These are phyloP conservation scores for Coemansia sp. DNA, from an alignment of 192 early-diverging fungal species.

Conservation along the genomic window DNA sequence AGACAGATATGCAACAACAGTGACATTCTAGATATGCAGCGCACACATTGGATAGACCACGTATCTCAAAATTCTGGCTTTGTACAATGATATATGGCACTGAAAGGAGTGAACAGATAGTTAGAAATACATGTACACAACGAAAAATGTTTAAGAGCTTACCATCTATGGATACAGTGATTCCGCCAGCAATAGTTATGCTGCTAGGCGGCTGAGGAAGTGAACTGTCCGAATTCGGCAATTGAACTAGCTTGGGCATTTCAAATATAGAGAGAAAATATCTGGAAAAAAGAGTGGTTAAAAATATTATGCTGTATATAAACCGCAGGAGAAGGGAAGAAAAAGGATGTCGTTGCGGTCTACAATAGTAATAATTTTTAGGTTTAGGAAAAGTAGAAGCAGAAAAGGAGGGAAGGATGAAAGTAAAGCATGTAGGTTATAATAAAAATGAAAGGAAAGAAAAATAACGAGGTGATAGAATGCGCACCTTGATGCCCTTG, in stretches of 20 bases:
- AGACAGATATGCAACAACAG: not conserved
- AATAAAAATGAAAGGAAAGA: slow-evolving; percentile 5
- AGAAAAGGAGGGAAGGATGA: slow-evolving; percentile 4
- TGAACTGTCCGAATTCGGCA: slow-evolving; percentile 43
- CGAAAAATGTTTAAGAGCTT: slow-evolving; percentile 15
- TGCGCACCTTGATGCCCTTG: not conserved
- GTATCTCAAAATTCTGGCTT: slow-evolving; percentile 2
- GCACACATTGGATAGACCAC: not conserved
- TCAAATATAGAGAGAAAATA: slow-evolving; percentile 10
- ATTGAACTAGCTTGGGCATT: slow-evolving; percentile 35
- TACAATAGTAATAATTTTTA: slow-evolving; percentile 8
- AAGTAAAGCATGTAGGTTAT: slow-evolving; percentile 10
- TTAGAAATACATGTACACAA: not conserved
- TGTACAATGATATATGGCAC: not conserved
- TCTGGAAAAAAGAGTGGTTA: not conserved
- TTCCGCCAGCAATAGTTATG: slow-evolving; percentile 32
- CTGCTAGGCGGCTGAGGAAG: slow-evolving; percentile 35
- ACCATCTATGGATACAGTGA: slow-evolving; percentile 38
- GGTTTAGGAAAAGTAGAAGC: slow-evolving; percentile 7
- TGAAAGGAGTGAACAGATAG: not conserved
- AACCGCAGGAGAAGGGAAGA: slow-evolving; percentile 1
- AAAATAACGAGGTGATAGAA: slow-evolving; percentile 10
- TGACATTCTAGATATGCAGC: not conserved
- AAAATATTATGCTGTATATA: not conserved
- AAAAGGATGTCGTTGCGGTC: not conserved